Conservation (phyloP, 768 basidiomycete genomes). For the Boletus bicolor region DNA sequence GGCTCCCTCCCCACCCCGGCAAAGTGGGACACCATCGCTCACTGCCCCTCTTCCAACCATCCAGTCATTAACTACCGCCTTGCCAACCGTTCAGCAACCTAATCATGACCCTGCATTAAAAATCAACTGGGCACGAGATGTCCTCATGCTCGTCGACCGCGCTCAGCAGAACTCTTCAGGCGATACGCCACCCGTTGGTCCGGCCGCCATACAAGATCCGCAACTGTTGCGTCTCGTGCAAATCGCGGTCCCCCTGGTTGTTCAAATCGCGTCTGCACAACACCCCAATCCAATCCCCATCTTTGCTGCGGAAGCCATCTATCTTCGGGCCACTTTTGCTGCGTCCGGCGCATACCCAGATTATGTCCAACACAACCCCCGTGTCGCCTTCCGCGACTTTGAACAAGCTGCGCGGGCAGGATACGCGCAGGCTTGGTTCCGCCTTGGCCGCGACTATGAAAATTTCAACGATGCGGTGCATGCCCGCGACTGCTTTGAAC, state of each 20-base stretch:
- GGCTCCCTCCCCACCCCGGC: conserved; percentile 24
- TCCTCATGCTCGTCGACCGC: conserved; percentile 75
- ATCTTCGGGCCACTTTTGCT: conserved; percentile 71
- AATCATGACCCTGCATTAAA: conserved; percentile 56
- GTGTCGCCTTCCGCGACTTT: conserved; percentile 85
- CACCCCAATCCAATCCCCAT: conserved; percentile 35
- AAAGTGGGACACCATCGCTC: conserved; percentile 42
- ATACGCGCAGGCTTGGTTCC: conserved; percentile 83
- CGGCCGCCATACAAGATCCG: conserved; percentile 55
- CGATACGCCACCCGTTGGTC: conserved; percentile 47
- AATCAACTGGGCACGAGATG: conserved; percentile 79
- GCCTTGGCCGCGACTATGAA: conserved; percentile 89
- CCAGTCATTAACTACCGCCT: conserved; percentile 50
- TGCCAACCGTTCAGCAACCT: conserved; percentile 51
- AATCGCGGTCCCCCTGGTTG: conserved; percentile 61
- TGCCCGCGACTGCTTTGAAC: conserved; percentile 84
- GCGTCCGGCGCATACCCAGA: conserved; percentile 71
- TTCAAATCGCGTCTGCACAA: conserved; percentile 48
- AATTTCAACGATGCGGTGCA: conserved; percentile 69
- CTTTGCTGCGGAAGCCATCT: conserved; percentile 69
- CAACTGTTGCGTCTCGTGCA: conserved; percentile 57
- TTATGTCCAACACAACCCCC: conserved; percentile 60
- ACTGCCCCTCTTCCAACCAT: conserved; percentile 70
- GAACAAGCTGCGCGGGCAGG: conserved; percentile 80
- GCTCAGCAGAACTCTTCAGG: conserved; percentile 33